phyloP scores from a whole-genome alignment of 768 basidiomycete genomes.

The Hericium erinaceus region DNA sequence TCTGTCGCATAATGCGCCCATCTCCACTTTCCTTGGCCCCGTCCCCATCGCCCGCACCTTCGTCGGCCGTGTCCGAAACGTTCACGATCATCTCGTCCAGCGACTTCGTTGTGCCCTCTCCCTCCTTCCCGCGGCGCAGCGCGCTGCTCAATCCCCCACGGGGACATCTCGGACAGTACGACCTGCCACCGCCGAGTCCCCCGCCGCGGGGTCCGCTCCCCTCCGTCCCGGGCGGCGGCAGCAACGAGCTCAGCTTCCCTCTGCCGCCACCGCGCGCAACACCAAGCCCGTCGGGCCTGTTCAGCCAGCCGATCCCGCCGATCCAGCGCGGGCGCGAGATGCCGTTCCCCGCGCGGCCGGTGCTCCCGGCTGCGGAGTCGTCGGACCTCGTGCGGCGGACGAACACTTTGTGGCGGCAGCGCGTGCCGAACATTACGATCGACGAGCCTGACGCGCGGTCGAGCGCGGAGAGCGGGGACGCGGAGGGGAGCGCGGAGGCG shows the following conservation, averaged over 20 bases:
- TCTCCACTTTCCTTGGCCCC: not conserved
- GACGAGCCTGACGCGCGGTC: not conserved
- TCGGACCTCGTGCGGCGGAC: constrained; percentile 15
- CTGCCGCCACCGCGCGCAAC: too few species aligned
- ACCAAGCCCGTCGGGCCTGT: not conserved
- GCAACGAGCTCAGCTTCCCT: not conserved
- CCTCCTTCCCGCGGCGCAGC: not conserved
- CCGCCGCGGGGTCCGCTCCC: constrained; percentile 13
- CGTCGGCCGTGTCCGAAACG: constrained; percentile 5
- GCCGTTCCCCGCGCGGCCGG: constrained; percentile 41
- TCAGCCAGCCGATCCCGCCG: constrained; percentile 5
- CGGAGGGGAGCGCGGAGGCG: not conserved
- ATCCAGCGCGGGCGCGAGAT: constrained; percentile 36
- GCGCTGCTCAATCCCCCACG: constrained; percentile 6
- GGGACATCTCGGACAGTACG: constrained; percentile 4
- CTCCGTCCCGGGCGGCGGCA: not conserved
- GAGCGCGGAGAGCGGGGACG: not conserved
- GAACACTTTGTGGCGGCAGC: not conserved
- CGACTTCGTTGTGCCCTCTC: constrained; percentile 7
- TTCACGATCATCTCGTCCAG: constrained; percentile 9
- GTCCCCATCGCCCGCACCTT: not conserved
- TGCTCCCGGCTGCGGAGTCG: constrained; percentile 20
- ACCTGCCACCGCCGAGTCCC: constrained; percentile 14
- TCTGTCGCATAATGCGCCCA: not conserved
- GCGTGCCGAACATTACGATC: not conserved